phyloP scores from a whole-genome alignment of 2,329 filamentous ascomycete genomes.

The Zalaria sp. region DNA sequence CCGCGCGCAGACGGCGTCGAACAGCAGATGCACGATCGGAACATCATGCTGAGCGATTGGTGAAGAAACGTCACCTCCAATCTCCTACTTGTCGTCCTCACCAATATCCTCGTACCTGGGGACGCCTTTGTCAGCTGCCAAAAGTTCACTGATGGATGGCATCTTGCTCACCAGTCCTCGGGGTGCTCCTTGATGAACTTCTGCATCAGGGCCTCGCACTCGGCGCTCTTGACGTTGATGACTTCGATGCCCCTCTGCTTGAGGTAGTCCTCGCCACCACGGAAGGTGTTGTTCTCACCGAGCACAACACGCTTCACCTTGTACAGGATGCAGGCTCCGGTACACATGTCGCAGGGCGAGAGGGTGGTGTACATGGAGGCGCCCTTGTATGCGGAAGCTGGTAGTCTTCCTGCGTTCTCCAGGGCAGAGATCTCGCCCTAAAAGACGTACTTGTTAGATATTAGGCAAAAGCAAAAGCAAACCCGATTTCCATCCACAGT shows the following conservation, averaged over 20 bases:
- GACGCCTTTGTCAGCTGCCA: conserved; percentile 1
- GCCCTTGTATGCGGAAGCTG: conserved; percentile 52
- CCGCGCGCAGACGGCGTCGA: conserved; percentile 12
- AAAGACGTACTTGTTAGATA: background rate
- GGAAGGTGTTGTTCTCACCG: conserved; percentile 62
- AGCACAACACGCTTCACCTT: conserved; percentile 61
- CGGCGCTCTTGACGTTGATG: conserved; percentile 50
- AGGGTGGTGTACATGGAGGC: conserved; percentile 65
- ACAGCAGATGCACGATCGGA: conserved; percentile 20
- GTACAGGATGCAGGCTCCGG: conserved; percentile 64
- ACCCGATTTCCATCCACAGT: too few species aligned
- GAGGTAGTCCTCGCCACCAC: conserved; percentile 60
- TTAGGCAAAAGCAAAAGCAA: background rate
- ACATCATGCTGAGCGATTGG: conserved; percentile 20
- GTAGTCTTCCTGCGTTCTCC: conserved; percentile 57
- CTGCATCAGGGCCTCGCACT: conserved; percentile 56
- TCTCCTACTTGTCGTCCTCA: conserved; percentile 9
- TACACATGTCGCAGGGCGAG: conserved; percentile 72
- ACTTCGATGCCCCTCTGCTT: conserved; percentile 56
- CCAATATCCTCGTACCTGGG: conserved; percentile 25
- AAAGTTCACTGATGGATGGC: background rate
- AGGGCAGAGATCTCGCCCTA: conserved; percentile 67
- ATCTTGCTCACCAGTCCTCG: conserved; percentile 45
- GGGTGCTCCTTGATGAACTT: conserved; percentile 60
- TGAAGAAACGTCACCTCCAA: conserved; percentile 8